phyloP scores from a whole-genome alignment of 257 asterid species.

The Solanum paucissectum region DNA sequence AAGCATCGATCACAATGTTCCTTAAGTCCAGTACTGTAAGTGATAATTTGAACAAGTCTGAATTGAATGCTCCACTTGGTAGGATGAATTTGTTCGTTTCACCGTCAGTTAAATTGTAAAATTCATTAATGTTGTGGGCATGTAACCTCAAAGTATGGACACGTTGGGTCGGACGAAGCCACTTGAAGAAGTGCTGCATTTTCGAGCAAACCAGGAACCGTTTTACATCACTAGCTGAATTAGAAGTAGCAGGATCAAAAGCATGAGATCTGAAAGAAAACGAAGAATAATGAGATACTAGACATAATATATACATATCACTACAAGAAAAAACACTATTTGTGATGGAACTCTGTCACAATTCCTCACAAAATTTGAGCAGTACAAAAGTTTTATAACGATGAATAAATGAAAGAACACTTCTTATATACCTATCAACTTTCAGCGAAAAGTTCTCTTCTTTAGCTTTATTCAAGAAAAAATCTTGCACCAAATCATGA shows the following conservation, averaged over 20 bases:
- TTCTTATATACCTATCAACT: background rate
- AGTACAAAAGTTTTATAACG: background rate
- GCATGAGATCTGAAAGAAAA: background rate
- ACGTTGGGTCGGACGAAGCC: background rate
- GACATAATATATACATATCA: background rate
- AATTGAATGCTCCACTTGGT: background rate
- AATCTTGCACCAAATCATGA: constrained; percentile 1
- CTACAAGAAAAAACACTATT: background rate
- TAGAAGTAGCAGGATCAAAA: background rate
- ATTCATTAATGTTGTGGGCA: background rate
- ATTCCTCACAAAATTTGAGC: background rate
- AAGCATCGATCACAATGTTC: background rate
- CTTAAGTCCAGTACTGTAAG: background rate
- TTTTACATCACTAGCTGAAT: background rate
- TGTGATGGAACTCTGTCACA: background rate
- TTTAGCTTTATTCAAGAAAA: background rate
- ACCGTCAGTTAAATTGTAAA: background rate
- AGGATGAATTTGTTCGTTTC: background rate
- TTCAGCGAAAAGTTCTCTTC: background rate
- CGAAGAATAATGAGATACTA: background rate
- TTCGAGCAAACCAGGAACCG: background rate
- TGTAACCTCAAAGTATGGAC: background rate
- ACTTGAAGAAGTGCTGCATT: background rate
- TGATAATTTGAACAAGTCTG: background rate
- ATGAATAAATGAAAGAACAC: background rate